Conservation (phyloP, 306 rosid genomes). For the Senna tora region DNA sequence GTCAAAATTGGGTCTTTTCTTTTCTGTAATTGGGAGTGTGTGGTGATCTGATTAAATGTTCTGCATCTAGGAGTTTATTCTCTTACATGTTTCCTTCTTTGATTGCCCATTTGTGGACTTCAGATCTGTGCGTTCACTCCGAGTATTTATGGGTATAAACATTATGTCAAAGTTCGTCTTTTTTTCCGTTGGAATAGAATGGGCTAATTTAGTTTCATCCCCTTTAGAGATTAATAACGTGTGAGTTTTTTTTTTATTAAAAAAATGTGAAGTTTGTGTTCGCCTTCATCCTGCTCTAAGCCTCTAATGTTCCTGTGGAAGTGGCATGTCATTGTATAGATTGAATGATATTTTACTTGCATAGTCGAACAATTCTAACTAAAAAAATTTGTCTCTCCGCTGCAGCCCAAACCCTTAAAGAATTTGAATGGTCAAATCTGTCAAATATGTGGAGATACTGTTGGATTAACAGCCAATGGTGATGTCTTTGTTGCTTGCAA, state of each 20-base stretch:
- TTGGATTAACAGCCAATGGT: conserved; percentile 72
- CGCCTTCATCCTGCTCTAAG: not conserved
- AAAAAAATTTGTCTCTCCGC: conserved; percentile 14
- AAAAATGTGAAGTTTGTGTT: not conserved
- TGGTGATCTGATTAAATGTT: conserved; percentile 10
- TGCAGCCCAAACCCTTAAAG: conserved; percentile 87
- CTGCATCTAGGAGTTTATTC: not conserved
- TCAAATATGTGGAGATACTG: conserved; percentile 90
- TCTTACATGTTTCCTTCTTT: not conserved
- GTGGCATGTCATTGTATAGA: not conserved
- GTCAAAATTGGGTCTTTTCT: not conserved
- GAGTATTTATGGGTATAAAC: not conserved
- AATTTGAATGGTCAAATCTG: conserved; percentile 79
- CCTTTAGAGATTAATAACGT: not conserved
- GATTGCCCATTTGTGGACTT: not conserved
- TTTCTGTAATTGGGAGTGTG: not conserved
- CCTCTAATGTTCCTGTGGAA: not conserved
- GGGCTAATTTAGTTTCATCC: conserved; percentile 28
- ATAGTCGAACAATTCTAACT: conserved; percentile 17
- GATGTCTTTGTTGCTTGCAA: conserved; percentile 96
- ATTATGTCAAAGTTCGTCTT: conserved; percentile 34
- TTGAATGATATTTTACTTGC: conserved; percentile 11
- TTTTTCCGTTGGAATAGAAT: conserved; percentile 31
- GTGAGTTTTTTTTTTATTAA: conserved; percentile 10
- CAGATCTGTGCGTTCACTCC: conserved; percentile 37